Conservation (phyloP, 768 basidiomycete species). For the Cystofilobasidium ferigula region DNA sequence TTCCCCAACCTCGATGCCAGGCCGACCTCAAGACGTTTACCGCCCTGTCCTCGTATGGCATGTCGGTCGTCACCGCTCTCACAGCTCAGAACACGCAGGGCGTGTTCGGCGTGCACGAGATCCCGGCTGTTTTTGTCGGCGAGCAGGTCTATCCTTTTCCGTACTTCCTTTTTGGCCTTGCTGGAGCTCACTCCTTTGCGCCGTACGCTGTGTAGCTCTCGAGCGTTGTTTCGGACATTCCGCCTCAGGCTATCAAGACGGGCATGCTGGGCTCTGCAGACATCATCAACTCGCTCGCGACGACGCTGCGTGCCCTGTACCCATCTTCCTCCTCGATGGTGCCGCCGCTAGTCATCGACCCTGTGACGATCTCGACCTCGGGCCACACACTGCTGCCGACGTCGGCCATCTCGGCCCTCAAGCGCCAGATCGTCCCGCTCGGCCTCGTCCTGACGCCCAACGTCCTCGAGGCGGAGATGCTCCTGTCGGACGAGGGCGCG, state of each 20-base stretch:
- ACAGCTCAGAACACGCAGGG: constrained; percentile 83
- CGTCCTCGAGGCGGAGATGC: constrained; percentile 60
- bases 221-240: constrained; percentile 61
- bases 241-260: constrained; percentile 65
- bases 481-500: constrained; percentile 45
- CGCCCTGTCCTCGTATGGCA: constrained; percentile 64
- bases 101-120: constrained; percentile 60
- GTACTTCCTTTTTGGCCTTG: neutral
- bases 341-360: constrained; percentile 62
- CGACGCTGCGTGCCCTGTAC: constrained; percentile 45
- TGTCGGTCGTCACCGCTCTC: constrained; percentile 70
- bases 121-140: constrained; percentile 58
- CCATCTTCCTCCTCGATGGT: neutral
- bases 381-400: constrained; percentile 65
- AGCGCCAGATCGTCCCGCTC: constrained; percentile 57
- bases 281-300: constrained; percentile 47
- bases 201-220: constrained; percentile 45
- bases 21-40: constrained; percentile 81
- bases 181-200: neutral
- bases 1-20: constrained; percentile 38
- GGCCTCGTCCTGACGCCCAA: constrained; percentile 73
- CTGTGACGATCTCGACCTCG: constrained; percentile 82
- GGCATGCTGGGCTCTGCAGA: constrained; percentile 70
- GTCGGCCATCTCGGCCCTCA: constrained; percentile 53
- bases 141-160: constrained; percentile 50